These are phyloP conservation scores for Mycena galopus DNA, from an alignment of 768 basidiomycete genomes.

Conservation along the genomic window DNA sequence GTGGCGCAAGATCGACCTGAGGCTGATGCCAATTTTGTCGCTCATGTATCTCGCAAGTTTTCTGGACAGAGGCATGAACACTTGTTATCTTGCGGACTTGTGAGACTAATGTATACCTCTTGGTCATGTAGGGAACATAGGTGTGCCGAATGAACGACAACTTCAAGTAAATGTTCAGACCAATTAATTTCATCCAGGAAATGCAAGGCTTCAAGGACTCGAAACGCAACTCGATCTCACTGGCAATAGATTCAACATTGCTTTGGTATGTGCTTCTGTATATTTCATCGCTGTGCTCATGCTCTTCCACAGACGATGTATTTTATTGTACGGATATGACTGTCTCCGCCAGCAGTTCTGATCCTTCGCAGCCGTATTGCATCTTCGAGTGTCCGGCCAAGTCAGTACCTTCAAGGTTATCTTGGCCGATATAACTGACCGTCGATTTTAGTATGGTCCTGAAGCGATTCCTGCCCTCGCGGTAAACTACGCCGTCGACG, in stretches of 20 bases:
- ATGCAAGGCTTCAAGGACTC: constrained; percentile 77
- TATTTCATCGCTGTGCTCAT: background rate
- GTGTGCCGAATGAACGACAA: constrained; percentile 42
- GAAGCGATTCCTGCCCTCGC: constrained; percentile 74
- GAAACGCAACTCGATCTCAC: constrained; percentile 65
- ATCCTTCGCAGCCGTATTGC: constrained; percentile 61
- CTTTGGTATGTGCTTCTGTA: constrained; percentile 57
- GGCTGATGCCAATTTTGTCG: constrained; percentile 69
- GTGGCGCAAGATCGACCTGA: constrained; percentile 70
- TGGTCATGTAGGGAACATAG: constrained; percentile 65
- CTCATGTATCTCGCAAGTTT: constrained; percentile 70
- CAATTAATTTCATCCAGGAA: constrained; percentile 54
- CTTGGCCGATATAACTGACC: constrained; percentile 16
- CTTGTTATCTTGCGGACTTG: background rate
- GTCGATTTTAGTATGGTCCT: constrained; percentile 59
- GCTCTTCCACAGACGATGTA: constrained; percentile 67
- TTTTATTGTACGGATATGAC: constrained; percentile 63
- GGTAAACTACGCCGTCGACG: constrained; percentile 46
- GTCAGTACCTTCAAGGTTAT: constrained; percentile 48
- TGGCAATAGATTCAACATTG: constrained; percentile 75
- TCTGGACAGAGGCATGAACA: constrained; percentile 67
- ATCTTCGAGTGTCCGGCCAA: constrained; percentile 80
- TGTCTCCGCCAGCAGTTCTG: background rate
- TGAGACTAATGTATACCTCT: background rate
- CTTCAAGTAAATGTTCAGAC: background rate